Evolutionary conservation across 352 stramenopile species (phyloP), one percentile per base, ranked within the genome.

Genomic region (Pythium coloratum): DNA sequence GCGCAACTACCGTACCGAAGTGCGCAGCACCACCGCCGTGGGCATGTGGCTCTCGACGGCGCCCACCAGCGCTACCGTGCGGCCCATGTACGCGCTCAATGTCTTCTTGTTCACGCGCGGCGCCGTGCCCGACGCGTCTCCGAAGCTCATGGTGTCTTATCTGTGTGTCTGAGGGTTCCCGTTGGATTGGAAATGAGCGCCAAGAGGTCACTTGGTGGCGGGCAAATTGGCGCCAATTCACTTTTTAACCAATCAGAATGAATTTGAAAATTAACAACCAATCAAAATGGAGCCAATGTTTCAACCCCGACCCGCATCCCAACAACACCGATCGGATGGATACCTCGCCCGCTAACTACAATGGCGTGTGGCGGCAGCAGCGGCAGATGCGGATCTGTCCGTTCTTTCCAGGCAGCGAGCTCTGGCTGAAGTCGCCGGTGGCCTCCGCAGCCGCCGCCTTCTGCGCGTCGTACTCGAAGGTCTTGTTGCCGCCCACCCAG

Each of bases 71-170:
- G 87, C 78, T 9, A 95, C 87, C 0, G 84, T 91, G 60, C 83
- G 77, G 26, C 84, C 82, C 28, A 89, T 58, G 64, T 90, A 92
- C 9, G 70, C 71, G 46, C 71, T 65, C 70, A 95, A 77, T 1
- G 74, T 78, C 71, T 84, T 83, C 76, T 92, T 92, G 76, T 95
- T 95, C 58, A 95, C 85, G 66, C 87, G 87, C 66, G 87, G 83
- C 64, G 85, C 86, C 44, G 87, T 93, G 55, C 78, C 82, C 59
- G 72, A 75, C 16, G 62, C 30, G 38, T 84, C 77, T 42, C 71
- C 71, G 59, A 82, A 89, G 73, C 79, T 84, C 82, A 91, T 90
- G 38, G 0, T 66, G 46, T 32, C 46, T 53, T 30, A 2, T 47
- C 2, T 67, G 3, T 6, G 6, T 53, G 33, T 59, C 8, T 46